Evolutionary conservation across 805 yeast species (phyloP).

Genomic region (Wickerhamomyces ciferrii): DNA sequence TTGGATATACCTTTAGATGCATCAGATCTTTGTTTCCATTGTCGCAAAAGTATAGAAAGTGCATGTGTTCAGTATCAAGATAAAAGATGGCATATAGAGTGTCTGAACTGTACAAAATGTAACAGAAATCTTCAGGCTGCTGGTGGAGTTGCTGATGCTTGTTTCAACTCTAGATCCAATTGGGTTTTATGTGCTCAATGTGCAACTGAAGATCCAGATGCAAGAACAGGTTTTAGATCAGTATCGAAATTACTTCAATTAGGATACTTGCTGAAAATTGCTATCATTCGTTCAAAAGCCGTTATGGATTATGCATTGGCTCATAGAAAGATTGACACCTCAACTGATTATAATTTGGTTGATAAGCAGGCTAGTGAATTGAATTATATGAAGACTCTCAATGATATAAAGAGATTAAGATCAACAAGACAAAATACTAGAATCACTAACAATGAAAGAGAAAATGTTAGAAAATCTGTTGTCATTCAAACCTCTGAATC

Average conservation of each 20-base stretch:
- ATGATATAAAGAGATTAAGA: conserved; percentile 71
- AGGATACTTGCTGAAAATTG: conserved; percentile 74
- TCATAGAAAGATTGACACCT: conserved; percentile 3
- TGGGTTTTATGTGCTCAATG: conserved; percentile 60
- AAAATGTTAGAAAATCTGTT: conserved; percentile 61
- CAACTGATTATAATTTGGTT: neutral
- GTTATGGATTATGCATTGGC: conserved; percentile 41
- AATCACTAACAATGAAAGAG: conserved; percentile 43
- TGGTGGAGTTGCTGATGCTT: conserved; percentile 39
- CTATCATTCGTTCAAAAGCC: conserved; percentile 65
- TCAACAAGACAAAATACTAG: conserved; percentile 65
- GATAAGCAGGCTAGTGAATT: conserved; percentile 26
- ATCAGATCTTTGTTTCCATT: conserved; percentile 70
- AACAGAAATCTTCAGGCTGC: conserved; percentile 29
- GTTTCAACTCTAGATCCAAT: conserved; percentile 29
- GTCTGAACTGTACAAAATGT: conserved; percentile 68
- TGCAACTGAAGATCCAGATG: conserved; percentile 42
- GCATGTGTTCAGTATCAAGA: conserved; percentile 61
- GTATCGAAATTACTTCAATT: conserved; percentile 72
- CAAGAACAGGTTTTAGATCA: conserved; percentile 48
- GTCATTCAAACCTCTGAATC: conserved; percentile 39
- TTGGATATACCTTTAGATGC: conserved; percentile 51
- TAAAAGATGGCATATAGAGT: conserved; percentile 76
- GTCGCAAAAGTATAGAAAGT: conserved; percentile 78
- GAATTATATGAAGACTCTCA: conserved; percentile 63